Conservation (phyloP, 345 rosid genomes). For the Salix dunnii region DNA sequence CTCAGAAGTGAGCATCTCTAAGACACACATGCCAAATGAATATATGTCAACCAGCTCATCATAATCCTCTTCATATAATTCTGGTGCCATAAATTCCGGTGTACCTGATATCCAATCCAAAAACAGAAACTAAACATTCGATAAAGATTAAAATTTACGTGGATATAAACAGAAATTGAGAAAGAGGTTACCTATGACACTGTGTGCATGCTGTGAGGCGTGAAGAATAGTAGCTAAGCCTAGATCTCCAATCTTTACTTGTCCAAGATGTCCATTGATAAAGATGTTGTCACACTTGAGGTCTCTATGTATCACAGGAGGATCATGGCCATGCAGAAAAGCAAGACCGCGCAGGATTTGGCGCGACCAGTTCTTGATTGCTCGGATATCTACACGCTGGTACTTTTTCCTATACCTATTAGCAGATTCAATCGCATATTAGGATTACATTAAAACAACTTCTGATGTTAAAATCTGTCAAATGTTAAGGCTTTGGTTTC, state of each 20-base stretch:
- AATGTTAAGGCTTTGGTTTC: background rate
- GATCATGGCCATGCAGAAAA: slow-evolving; percentile 71
- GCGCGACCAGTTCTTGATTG: slow-evolving; percentile 84
- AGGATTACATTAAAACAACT: background rate
- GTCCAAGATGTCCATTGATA: slow-evolving; percentile 91
- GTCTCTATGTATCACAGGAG: slow-evolving; percentile 92
- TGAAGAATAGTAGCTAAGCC: slow-evolving; percentile 89
- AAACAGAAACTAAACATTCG: background rate
- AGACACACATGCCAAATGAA: slow-evolving; percentile 34
- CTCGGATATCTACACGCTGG: slow-evolving; percentile 56
- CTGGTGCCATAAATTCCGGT: slow-evolving; percentile 35
- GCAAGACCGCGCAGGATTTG: slow-evolving; percentile 77
- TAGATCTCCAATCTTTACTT: slow-evolving; percentile 90
- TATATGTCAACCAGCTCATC: slow-evolving; percentile 31
- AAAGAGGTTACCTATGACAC: slow-evolving; percentile 61
- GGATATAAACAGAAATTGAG: background rate
- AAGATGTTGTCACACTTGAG: slow-evolving; percentile 94
- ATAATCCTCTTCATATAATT: slow-evolving; percentile 33
- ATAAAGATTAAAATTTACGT: background rate
- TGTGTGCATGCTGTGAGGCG: slow-evolving; percentile 69
- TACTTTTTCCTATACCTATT: slow-evolving; percentile 70
- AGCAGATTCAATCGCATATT: slow-evolving; percentile 3
- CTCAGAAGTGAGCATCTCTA: slow-evolving; percentile 33
- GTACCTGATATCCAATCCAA: slow-evolving; percentile 9
- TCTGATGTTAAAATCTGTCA: background rate